These are phyloP conservation scores for Colletotrichum lentis DNA, from an alignment of 2,329 filamentous ascomycete genomes.

Conservation along the genomic window DNA sequence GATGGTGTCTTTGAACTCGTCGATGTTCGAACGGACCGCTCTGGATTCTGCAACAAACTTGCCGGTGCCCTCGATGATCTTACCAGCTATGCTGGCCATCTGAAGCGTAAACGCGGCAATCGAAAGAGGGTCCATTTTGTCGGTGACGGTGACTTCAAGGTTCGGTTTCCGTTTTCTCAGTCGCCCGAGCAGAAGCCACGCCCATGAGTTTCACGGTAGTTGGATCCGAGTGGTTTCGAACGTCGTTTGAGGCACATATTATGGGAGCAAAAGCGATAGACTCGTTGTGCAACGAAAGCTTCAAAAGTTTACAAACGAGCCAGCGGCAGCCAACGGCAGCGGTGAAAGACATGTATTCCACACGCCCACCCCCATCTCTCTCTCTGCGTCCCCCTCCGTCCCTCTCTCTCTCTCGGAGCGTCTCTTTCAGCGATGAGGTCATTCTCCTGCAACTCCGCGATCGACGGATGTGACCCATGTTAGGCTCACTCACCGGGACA, in stretches of 20 bases:
- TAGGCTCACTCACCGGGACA: constrained; percentile 6
- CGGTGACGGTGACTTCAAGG: background rate
- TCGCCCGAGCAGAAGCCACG: background rate
- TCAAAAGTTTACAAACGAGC: background rate
- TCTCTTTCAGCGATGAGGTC: background rate
- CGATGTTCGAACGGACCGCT: constrained; percentile 37
- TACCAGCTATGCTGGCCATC: constrained; percentile 38
- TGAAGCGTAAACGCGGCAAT: constrained; percentile 39
- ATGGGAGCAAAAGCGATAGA: background rate
- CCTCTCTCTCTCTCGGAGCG: too few species aligned
- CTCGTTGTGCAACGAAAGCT: background rate
- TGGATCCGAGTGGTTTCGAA: background rate
- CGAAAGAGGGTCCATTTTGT: constrained; percentile 42
- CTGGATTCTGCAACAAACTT: constrained; percentile 41
- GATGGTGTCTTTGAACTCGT: constrained; percentile 41
- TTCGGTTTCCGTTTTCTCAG: background rate
- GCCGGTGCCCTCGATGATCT: constrained; percentile 38
- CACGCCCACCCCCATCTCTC: background rate
- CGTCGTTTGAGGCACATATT: constrained; percentile 13
- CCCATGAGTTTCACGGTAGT: background rate
- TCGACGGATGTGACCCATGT: constrained; percentile 8
- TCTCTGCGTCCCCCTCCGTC: too few species aligned
- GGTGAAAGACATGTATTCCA: constrained; percentile 8
- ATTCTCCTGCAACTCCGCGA: constrained; percentile 6
- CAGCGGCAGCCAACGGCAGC: background rate